Evolutionary conservation across 139 green algal species (phyloP), one percentile per base, ranked within the genome.

Genomic region (Dunaliella primolecta): DNA sequence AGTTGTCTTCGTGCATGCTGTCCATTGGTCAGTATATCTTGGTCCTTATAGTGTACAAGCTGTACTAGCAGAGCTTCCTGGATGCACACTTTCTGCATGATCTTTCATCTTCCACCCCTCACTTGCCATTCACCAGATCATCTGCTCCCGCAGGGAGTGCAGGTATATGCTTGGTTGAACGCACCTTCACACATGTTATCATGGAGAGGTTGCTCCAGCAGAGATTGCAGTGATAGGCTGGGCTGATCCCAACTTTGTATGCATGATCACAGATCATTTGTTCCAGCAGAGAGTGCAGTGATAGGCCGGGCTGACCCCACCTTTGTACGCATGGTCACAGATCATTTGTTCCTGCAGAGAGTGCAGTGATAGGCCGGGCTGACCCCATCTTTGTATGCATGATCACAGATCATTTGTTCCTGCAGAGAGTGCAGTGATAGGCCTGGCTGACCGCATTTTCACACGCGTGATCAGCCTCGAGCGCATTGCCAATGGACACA

Each of bases 301-400:
- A 74, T 99, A 7, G 96, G 96, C 1, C 80, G 98, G 38, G 92
- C 87, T 25, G 96, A 99, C 88, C 89, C 95, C 36, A 97, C 98
- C 84, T 94, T 96, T 75, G 93, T 87, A 0, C 56, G 84, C 34
- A 78, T 95, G 80, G 86, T 83, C 57, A 91, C 38, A 91, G 91
- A 31, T 90, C 82, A n/a, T 95, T 93, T 76, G 92, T 95, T 30
- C 91, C 93, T 23, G 93, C 92, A 2, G 86, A 90, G n/a, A 56
- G 33, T 23, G 85, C 85, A 27, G 30, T 80, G 0, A 75, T 99
- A 3, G 96, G 96, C 1, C 81, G 98, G 46, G 92, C 87, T 24
- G 96, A 99, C 88, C 89, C 95, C 34, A 97, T 98, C 84, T 94
- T 96, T 72, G 93, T 87, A 0, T 37, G 84, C 35, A 76, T 95